phyloP scores from a whole-genome alignment of 768 basidiomycete species.

The Leccinellum rugosiceps region DNA sequence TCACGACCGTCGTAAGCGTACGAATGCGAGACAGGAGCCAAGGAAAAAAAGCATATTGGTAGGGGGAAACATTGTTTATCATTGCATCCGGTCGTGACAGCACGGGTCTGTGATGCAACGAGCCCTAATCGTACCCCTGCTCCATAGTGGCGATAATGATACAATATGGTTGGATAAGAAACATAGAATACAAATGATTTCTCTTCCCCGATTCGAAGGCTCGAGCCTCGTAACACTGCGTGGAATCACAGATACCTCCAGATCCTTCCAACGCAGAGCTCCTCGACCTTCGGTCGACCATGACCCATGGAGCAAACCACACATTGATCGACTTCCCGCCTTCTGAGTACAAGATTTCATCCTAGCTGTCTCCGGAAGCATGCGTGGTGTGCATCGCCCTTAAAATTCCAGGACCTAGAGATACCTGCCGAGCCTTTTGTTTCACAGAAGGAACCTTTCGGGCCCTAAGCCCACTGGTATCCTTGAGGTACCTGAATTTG shows the following conservation, averaged over 20 bases:
- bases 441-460: constrained; percentile 16
- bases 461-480: constrained; percentile 11
- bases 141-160: no score
- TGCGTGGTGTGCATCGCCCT: constrained; percentile 23
- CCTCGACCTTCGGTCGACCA: background rate
- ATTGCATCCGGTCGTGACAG: no score
- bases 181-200: background rate
- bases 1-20: no score
- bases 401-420: constrained; percentile 12
- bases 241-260: background rate
- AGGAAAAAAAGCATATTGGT: no score
- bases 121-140: no score
- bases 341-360: background rate
- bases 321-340: constrained; percentile 15
- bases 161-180: background rate
- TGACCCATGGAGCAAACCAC: constrained; percentile 26
- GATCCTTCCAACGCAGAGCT: background rate
- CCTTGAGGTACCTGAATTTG: constrained; percentile 30
- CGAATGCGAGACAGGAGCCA: no score
- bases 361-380: constrained; percentile 13
- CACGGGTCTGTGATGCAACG: no score
- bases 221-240: background rate
- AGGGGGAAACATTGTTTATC: no score
- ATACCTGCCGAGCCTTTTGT: constrained; percentile 8
- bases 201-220: background rate